Conservation (phyloP, 345 rosid genomes). For the Eucalyptus leucophloia region DNA sequence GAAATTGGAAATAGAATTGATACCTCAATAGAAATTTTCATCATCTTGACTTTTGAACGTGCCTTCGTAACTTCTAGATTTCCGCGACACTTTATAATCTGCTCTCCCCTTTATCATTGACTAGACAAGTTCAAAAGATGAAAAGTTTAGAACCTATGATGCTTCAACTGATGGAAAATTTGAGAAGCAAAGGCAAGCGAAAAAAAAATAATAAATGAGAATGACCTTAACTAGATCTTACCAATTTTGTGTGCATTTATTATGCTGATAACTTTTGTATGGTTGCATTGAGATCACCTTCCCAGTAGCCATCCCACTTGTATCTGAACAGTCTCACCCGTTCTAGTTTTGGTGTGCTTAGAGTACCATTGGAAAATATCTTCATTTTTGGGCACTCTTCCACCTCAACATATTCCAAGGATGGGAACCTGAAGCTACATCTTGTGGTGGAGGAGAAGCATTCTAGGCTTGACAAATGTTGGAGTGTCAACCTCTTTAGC, state of each 20-base stretch:
- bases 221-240: background rate
- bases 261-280: background rate
- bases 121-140: background rate
- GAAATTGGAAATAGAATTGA: background rate
- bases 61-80: rapidly evolving
- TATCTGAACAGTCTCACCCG: rapidly evolving
- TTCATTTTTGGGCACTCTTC: background rate
- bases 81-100: rapidly evolving
- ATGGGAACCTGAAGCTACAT: rapidly evolving
- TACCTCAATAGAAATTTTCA: background rate
- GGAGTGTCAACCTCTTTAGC: rapidly evolving
- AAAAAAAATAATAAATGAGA: rapidly evolving
- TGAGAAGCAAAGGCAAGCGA: background rate
- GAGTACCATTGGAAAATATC: rapidly evolving
- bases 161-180: background rate
- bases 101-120: rapidly evolving
- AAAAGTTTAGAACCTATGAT: too few relatives aligned
- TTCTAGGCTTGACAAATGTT: rapidly evolving
- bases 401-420: rapidly evolving
- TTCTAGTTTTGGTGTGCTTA: background rate
- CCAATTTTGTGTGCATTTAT: background rate
- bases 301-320: rapidly evolving
- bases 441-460: background rate
- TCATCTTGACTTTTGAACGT: background rate
- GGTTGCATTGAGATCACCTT: background rate